Base-by-base conservation (phyloP, 441 rosid genomes). In the Corymbia calophylla region DNA sequence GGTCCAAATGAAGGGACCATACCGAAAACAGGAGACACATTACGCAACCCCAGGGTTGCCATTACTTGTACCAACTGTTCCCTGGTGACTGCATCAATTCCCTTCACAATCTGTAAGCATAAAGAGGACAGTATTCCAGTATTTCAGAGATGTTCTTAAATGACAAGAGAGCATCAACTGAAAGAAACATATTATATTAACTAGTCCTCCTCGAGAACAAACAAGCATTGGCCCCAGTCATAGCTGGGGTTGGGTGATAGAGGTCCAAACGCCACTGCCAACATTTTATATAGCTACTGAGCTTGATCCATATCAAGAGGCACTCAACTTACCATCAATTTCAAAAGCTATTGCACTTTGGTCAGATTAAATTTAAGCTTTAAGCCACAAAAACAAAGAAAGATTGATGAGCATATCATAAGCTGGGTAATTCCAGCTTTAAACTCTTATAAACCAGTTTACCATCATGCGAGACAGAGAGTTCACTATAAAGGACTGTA, bases 1-100 rank as follows among this genome's bases (percentile, higher is more conserved):
- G 95, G 98, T 89, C 97, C 98, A 54, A 95, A 90, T 39, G 96
- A 87, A 56, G 98, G 96, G 86, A 95, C 96, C 99, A 97, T 95
- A 91, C 98, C 95, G 82, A 98, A 98, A 89, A 98, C 91, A 23
- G 98, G 99, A 44, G 94, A 90, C 58, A 90, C 93, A 92, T 95
- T 97, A 91, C 95, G 87, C 86, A 96, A 87, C 55, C 98, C 99
- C 19, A 97, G 93, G 88, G 95, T 62, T 16, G 95, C 97, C 95
- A 95, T 92, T 86, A 95, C 86, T 91, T 94, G 98, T 87, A 97
- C 96, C 81, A 98, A 93, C 92, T 98, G 99, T 91, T 98, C 98
- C 93, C 99, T 95, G 10, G 99, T 93, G 89, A 96, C 94, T 51
- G 99, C 99, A 93, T 98, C 99, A 21, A 98, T 96, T 87, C 99